Base-by-base conservation (phyloP, 2,329 filamentous ascomycete genomes). In the Hirsutella thompsonii region DNA sequence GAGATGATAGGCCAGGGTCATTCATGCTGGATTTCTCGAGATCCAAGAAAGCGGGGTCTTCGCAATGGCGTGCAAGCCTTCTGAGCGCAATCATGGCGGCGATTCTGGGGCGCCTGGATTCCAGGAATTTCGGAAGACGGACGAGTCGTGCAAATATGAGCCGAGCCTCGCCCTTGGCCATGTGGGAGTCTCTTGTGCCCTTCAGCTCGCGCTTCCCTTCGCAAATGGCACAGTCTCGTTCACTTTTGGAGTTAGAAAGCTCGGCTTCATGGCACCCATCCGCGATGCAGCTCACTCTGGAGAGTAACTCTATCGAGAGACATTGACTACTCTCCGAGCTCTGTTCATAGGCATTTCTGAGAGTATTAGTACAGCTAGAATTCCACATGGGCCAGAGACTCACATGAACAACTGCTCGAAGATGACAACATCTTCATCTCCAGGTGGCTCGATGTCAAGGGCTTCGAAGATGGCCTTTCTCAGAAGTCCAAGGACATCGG, bases 81-180 rank as follows among this genome's bases (percentile, higher is more conserved):
- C 79, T 76, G 38, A 94, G 65, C 3, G 78, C 72, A 44, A 81
- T 60, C 76, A 92, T 86, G 9, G 81, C 79, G 44, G 77, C 68
- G 32, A 93, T 69, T 37, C 86, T 72, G 29, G 76, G 68, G 36
- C 68, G 70, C n/a, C 72, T 70, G 18, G 74, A 76, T 43, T 72
- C 64, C 4, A 64, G 46, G 45, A 81, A 76, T 8, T 53, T 52
- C 1, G 63, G 51, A 2, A 63, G 56, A 29, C 65, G 55, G 40
- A 73, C 55, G 8, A 81, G 47, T 20, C 59, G 65, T 11, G 55
- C 52, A 43, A 81, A 70, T 9, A 69, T 58, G 2, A 50, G 48
- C 26, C 71, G 61, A 2, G 67, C 65, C 10, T 52, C 48, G n/a
- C 48, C 60, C 56, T 63, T 64, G 19, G 45, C 41, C 11, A 40